These are phyloP conservation scores for Marchantia paleacea DNA, from an alignment of 225 moss, liverwort and hornwort genomes.

Conservation along the genomic window DNA sequence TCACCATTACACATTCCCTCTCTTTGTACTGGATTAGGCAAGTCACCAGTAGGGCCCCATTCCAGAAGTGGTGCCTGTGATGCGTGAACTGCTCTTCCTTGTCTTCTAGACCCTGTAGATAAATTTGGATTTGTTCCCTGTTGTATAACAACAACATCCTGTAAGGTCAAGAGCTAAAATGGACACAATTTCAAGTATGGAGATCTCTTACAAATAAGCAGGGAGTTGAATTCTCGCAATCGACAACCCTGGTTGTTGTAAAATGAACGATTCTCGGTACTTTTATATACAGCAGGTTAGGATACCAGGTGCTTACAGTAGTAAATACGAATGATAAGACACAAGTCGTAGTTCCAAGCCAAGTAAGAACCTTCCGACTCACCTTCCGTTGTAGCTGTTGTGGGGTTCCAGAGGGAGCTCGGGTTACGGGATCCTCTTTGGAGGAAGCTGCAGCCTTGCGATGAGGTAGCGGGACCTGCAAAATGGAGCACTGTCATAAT, in stretches of 20 bases:
- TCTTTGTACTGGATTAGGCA: conserved; percentile 6
- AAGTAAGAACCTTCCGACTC: neutral
- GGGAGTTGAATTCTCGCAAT: too few species aligned
- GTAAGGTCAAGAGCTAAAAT: neutral
- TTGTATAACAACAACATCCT: neutral
- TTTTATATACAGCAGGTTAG: too few species aligned
- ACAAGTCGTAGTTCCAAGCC: too few species aligned
- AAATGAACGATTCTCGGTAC: too few species aligned
- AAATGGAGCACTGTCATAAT: neutral
- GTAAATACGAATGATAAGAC: neutral
- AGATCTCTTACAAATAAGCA: too few species aligned
- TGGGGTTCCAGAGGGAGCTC: conserved; percentile 10
- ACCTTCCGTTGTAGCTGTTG: conserved; percentile 26
- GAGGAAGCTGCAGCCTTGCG: conserved; percentile 10
- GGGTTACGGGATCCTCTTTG: conserved; percentile 1
- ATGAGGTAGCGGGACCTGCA: conserved; percentile 21
- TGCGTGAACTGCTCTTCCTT: conserved; percentile 3
- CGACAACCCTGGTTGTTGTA: too few species aligned
- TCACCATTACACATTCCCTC: conserved; percentile 16
- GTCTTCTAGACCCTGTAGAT: conserved; percentile 11
- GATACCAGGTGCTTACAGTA: too few species aligned
- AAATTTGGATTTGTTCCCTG: conserved; percentile 20
- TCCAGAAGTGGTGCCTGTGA: conserved; percentile 20
- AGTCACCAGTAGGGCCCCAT: neutral
- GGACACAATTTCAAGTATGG: too few species aligned